These are phyloP conservation scores for Dendrobium officinale DNA, from an alignment of 106 monocot genomes.

Conservation along the genomic window DNA sequence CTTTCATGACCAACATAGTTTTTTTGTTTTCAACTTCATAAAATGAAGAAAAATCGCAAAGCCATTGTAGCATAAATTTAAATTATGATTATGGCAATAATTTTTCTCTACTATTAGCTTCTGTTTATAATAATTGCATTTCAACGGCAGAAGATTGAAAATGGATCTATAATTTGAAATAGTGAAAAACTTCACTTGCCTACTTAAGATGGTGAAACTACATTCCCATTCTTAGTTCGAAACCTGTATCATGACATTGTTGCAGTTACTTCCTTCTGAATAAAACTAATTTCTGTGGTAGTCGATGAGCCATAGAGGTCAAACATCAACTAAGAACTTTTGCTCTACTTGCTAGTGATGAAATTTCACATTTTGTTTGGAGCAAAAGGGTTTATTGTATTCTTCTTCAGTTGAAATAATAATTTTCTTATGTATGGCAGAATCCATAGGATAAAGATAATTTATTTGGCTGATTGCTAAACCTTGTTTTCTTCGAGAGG, in stretches of 20 bases:
- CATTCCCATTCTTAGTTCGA: background rate
- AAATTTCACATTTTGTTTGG: background rate
- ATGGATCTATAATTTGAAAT: background rate
- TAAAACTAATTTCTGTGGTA: background rate
- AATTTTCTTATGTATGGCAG: background rate
- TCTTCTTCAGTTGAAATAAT: background rate
- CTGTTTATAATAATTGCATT: background rate
- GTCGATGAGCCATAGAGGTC: background rate
- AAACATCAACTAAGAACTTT: background rate
- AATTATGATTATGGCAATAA: background rate
- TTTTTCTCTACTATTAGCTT: background rate
- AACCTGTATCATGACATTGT: background rate
- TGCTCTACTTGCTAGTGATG: background rate
- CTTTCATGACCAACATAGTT: background rate
- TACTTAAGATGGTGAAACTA: background rate
- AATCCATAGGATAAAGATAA: background rate
- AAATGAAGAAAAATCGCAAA: background rate
- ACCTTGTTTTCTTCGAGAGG: background rate
- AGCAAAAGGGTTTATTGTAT: background rate
- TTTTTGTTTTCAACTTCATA: background rate
- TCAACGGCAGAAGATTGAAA: background rate
- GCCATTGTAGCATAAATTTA: background rate
- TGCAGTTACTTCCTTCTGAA: background rate
- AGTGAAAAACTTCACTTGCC: background rate
- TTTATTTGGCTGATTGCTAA: background rate